Evolutionary conservation across 1,284 basidiomycete species (phyloP).

Genomic region (Ganoderma multipileum): DNA sequence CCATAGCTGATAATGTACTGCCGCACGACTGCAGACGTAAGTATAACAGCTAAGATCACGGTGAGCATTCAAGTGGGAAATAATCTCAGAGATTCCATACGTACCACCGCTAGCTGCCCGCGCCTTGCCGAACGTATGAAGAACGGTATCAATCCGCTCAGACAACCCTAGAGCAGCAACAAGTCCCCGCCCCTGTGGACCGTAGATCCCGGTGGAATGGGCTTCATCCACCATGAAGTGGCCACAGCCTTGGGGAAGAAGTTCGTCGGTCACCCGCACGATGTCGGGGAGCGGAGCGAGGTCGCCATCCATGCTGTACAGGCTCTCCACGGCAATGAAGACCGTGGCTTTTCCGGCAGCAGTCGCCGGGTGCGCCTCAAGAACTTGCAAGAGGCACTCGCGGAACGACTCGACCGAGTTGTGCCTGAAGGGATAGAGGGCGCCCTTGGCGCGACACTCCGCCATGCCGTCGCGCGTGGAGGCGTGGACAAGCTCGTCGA

Average conservation of each 20-base stretch:
- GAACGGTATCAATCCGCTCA: conserved; percentile 55
- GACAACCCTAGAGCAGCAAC: conserved; percentile 62
- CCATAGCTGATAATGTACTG: conserved; percentile 93
- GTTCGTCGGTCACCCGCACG: conserved; percentile 34
- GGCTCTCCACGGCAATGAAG: conserved; percentile 61
- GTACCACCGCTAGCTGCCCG: conserved; percentile 77
- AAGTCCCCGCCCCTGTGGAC: conserved; percentile 76
- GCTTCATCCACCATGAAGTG: conserved; percentile 86
- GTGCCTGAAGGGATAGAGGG: conserved; percentile 64
- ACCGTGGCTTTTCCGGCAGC: conserved; percentile 49
- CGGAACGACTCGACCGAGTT: conserved; percentile 56
- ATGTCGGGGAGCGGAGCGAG: conserved; percentile 73
- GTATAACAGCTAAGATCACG: conserved; percentile 67
- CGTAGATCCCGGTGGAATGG: conserved; percentile 82
- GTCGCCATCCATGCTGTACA: conserved; percentile 94
- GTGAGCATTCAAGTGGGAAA: no score
- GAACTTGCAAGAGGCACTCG: conserved; percentile 45
- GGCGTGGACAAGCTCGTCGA: conserved; percentile 90
- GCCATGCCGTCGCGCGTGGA: conserved; percentile 89
- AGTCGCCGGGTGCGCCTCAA: conserved; percentile 39
- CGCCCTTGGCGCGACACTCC: conserved; percentile 54
- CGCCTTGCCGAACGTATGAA: conserved; percentile 71
- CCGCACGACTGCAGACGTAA: conserved; percentile 72
- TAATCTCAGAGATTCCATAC: no score
- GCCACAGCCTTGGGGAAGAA: conserved; percentile 61